Evolutionary conservation across 371 early-diverging fungal species (phyloP).

Genomic region (Apophysomyces variabilis): DNA sequence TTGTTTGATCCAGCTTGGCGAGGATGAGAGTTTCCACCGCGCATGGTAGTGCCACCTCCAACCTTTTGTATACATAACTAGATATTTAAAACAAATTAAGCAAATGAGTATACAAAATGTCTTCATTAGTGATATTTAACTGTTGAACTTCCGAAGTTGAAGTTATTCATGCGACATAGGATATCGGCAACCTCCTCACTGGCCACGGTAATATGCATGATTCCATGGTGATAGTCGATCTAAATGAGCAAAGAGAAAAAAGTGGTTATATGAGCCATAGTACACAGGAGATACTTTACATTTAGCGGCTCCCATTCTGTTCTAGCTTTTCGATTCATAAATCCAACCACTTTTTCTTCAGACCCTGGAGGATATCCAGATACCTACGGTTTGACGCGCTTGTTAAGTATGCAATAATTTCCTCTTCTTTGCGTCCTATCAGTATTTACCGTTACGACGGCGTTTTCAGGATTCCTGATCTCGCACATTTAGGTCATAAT

Average conservation of each 20-base stretch:
- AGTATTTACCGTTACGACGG: conserved; percentile 15
- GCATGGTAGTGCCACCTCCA: conserved; percentile 1
- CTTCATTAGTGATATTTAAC: conserved; percentile 16
- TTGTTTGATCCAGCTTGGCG: conserved; percentile 19
- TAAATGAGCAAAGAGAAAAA: not conserved
- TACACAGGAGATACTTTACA: conserved; percentile 24
- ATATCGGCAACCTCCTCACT: conserved; percentile 24
- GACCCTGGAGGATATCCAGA: conserved; percentile 37
- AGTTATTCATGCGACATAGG: conserved; percentile 36
- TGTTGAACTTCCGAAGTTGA: conserved; percentile 22
- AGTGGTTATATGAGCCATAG: not conserved
- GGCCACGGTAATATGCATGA: conserved; percentile 32
- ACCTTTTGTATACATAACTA: conserved; percentile 19
- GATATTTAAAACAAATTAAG: not conserved
- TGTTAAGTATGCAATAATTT: not conserved
- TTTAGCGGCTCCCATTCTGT: conserved; percentile 39
- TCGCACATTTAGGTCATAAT: conserved; percentile 8
- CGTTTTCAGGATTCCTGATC: conserved; percentile 17
- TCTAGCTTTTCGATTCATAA: conserved; percentile 43
- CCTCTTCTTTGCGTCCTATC: not conserved
- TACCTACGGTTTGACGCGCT: conserved; percentile 23
- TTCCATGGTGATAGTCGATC: conserved; percentile 21
- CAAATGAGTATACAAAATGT: not conserved
- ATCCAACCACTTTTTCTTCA: conserved; percentile 40
- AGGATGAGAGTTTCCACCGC: not conserved